Evolutionary conservation across 2,329 filamentous ascomycete genomes (phyloP).

Genomic region (Aspergillus thermomutatus): DNA sequence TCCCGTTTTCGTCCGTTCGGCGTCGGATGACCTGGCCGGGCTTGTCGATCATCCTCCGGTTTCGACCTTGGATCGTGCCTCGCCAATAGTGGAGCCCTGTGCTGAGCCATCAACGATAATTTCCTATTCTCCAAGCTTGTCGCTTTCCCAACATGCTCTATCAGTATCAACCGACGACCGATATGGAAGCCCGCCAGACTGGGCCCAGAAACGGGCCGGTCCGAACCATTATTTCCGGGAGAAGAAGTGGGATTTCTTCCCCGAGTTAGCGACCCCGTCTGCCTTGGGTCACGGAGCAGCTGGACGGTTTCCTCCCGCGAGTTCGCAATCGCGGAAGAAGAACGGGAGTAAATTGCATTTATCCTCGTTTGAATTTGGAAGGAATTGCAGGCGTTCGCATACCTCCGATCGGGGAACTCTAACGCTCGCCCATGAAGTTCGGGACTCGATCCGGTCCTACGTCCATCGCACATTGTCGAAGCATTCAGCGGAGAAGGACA

Average conservation of each 20-base stretch:
- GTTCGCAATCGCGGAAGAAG: conserved; percentile 20
- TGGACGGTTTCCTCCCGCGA: conserved; percentile 6
- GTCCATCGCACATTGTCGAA: conserved; percentile 31
- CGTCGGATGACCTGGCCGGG: conserved; percentile 25
- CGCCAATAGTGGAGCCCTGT: conserved; percentile 7
- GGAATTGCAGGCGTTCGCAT: conserved; percentile 21
- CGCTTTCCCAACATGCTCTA: conserved; percentile 15
- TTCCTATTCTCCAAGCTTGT: conserved; percentile 1
- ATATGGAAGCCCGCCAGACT: conserved; percentile 21
- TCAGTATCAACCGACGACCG: conserved; percentile 22
- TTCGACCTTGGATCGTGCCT: conserved; percentile 8
- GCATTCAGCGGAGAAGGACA: conserved; percentile 19
- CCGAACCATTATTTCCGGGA: conserved; percentile 38
- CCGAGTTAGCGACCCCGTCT: conserved; percentile 33
- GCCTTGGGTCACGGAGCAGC: conserved; percentile 12
- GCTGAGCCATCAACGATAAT: conserved; percentile 4
- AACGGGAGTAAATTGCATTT: conserved; percentile 16
- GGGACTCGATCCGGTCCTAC: conserved; percentile 34
- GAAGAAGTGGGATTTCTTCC: conserved; percentile 43
- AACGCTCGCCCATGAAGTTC: conserved; percentile 23
- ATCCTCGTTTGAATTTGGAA: conserved; percentile 20
- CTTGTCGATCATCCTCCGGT: conserved; percentile 24
- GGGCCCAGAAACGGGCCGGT: conserved; percentile 19
- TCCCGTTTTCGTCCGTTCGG: conserved; percentile 30
- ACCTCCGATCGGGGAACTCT: conserved; percentile 21